A percentile compares a stretch with the other conserved stretches of the same genome.
phyloP scores from a whole-genome alignment of 257 asterid species.

The Nemophila menziesii region DNA sequence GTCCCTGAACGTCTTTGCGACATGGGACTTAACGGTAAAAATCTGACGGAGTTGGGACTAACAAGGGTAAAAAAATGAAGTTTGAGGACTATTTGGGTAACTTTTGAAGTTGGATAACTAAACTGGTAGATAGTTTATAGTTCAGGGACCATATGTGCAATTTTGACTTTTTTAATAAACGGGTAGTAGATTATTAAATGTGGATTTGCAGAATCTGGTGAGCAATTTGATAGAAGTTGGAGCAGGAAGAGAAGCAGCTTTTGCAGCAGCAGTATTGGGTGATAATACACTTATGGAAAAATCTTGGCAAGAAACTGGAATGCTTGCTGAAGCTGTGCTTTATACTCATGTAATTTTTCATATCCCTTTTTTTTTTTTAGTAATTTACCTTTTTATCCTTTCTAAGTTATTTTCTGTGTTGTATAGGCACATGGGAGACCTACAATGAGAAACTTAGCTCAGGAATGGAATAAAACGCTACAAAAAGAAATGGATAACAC shows the following conservation, averaged over 20 bases:
- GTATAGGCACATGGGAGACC: constrained; percentile 94
- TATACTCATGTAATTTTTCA: constrained; percentile 98
- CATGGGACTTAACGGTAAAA: too few species aligned
- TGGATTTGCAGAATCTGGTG: constrained; percentile 68
- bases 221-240: constrained; percentile 77
- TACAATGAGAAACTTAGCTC: constrained; percentile 70
- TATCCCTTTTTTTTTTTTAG: constrained; percentile 5
- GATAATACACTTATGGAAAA: constrained; percentile 94
- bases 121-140: too few species aligned
- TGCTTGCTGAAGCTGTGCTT: constrained; percentile 98
- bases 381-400: constrained; percentile 3
- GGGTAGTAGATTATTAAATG: not conserved
- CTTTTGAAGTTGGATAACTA: not conserved
- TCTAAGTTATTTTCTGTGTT: constrained; percentile 2
- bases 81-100: too few species aligned
- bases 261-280: constrained; percentile 92
- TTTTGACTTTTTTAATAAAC: too few species aligned
- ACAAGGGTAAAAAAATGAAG: too few species aligned
- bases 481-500: constrained; percentile 80
- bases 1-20: too few species aligned
- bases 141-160: too few species aligned
- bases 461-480: constrained; percentile 79
- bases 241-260: constrained; percentile 93
- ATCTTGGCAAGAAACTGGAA: constrained; percentile 96
- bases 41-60: too few species aligned